Evolutionary conservation across 2,329 filamentous ascomycete species (phyloP).

Genomic region (Aspergillus costaricaensis): DNA sequence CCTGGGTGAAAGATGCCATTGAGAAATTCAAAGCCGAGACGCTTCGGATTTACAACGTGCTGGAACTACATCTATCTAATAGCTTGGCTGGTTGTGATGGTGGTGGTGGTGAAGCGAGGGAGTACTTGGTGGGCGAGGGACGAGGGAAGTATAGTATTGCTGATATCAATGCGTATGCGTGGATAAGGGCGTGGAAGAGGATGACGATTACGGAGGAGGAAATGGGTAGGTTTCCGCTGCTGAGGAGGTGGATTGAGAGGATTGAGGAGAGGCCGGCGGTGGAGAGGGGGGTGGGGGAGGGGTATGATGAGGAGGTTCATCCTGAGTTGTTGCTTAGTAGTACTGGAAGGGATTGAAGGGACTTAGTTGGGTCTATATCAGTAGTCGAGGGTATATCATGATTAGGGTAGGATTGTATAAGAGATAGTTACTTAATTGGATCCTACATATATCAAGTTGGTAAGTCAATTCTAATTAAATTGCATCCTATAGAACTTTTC

Average conservation of each 20-base stretch:
- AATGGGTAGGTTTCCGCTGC: not conserved
- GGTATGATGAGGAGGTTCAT: not conserved
- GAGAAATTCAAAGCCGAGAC: not conserved
- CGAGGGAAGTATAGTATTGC: slow-evolving; percentile 3
- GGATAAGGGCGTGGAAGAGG: not conserved
- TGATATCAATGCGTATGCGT: slow-evolving; percentile 6
- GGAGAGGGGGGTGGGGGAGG: not conserved
- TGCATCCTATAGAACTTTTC: not conserved
- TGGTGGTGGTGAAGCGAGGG: not conserved
- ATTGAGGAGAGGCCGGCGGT: not conserved
- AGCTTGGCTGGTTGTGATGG: too few species aligned
- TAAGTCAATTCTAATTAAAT: not conserved
- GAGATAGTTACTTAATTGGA: too few species aligned
- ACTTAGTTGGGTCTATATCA: too few species aligned
- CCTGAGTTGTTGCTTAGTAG: slow-evolving; percentile 1
- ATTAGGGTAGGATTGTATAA: too few species aligned
- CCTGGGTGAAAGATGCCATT: not conserved
- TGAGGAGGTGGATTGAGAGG: not conserved
- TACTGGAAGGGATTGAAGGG: too few species aligned
- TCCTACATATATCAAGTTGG: too few species aligned
- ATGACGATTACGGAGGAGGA: not conserved
- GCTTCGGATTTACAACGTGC: not conserved
- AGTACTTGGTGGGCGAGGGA: not conserved
- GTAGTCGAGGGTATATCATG: too few species aligned
- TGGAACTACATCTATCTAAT: not conserved